Conservation (phyloP, 305 asterid species). For the Fraxinus floribunda region DNA sequence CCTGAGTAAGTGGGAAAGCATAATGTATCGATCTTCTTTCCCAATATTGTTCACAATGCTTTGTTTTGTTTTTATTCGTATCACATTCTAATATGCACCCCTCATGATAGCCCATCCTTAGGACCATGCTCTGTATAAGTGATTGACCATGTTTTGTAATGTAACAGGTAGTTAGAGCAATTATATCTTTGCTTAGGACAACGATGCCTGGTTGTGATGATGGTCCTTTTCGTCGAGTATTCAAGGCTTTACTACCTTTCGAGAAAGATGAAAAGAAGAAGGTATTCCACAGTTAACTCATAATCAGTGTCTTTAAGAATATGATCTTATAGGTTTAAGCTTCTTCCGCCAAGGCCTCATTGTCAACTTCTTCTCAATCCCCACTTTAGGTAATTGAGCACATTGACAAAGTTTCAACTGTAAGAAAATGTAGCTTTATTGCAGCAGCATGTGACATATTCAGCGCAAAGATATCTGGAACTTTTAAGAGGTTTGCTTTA, state of each 20-base stretch:
- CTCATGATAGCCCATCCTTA: conserved; percentile 18
- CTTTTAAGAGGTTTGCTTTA: conserved; percentile 69
- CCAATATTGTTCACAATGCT: not conserved
- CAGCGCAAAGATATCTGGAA: conserved; percentile 88
- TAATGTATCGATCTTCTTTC: not conserved
- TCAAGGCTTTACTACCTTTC: conserved; percentile 79
- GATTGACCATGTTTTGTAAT: conserved; percentile 27
- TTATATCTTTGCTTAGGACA: conserved; percentile 81
- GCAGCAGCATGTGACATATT: conserved; percentile 89
- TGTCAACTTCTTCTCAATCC: conserved; percentile 21
- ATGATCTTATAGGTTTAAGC: conserved; percentile 19
- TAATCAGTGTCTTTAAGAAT: conserved; percentile 12
- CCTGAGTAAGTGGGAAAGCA: conserved; percentile 5
- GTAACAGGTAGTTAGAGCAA: conserved; percentile 74
- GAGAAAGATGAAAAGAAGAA: conserved; percentile 86
- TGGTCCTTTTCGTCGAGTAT: conserved; percentile 68
- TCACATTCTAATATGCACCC: conserved; percentile 20
- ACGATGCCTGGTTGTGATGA: conserved; percentile 85
- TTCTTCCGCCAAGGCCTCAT: conserved; percentile 24
- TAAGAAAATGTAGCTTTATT: conserved; percentile 82
- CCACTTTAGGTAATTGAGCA: conserved; percentile 74
- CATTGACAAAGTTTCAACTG: conserved; percentile 78
- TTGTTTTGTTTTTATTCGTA: not conserved
- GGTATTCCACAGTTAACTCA: conserved; percentile 42
- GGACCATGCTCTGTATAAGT: conserved; percentile 22